phyloP scores from a whole-genome alignment of 2,329 filamentous ascomycete genomes.

The Scedosporium apiospermum region DNA sequence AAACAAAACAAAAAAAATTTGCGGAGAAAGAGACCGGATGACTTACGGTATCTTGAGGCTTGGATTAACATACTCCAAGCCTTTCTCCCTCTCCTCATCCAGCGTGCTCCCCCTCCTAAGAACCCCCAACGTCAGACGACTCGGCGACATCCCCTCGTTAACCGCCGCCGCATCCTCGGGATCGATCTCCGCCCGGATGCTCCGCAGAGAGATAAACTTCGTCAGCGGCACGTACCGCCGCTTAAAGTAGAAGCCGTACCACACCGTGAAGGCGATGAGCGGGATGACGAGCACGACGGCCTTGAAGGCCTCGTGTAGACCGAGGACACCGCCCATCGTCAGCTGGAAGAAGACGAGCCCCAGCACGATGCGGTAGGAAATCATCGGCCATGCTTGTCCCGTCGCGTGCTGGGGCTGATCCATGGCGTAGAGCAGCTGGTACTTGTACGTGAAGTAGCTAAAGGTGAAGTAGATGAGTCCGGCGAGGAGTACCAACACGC shows the following conservation, averaged over 20 bases:
- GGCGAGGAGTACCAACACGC: conserved; percentile 72
- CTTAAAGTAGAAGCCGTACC: conserved; percentile 79
- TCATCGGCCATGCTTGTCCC: conserved; percentile 91
- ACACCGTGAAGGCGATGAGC: conserved; percentile 69
- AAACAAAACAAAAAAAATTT: not conserved
- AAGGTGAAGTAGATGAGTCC: conserved; percentile 76
- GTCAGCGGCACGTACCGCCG: conserved; percentile 80
- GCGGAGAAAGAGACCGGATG: not conserved
- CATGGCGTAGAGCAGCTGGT: conserved; percentile 97
- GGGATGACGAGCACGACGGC: conserved; percentile 66
- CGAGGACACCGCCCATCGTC: conserved; percentile 81
- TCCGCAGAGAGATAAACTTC: conserved; percentile 83
- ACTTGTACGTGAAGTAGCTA: conserved; percentile 88
- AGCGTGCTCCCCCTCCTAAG: conserved; percentile 52
- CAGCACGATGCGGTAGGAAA: conserved; percentile 82
- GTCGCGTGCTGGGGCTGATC: conserved; percentile 92
- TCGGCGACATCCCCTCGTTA: conserved; percentile 18
- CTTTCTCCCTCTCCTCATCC: conserved; percentile 64
- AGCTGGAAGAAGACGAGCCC: conserved; percentile 84
- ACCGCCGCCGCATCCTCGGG: conserved; percentile 22
- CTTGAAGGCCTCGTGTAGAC: conserved; percentile 62
- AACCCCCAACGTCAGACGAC: conserved; percentile 26
- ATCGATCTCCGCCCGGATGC: conserved; percentile 55
- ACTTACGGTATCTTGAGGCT: conserved; percentile 60
- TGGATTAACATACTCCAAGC: conserved; percentile 65